These are phyloP conservation scores for Orobanche coerulescens DNA, from an alignment of 257 asterid species.

Conservation along the genomic window DNA sequence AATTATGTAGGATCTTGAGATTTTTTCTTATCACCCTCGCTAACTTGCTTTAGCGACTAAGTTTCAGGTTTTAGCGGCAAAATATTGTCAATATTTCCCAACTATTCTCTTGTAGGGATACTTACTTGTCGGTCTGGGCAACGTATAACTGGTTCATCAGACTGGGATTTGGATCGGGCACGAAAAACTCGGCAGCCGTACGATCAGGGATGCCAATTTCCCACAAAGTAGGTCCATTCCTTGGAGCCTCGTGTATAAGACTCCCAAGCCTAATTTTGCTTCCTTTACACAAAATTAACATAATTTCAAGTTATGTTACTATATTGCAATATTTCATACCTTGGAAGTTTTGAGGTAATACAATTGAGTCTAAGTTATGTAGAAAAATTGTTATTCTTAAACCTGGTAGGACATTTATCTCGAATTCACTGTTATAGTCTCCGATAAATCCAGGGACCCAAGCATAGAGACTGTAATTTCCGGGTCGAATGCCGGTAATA, in stretches of 20 bases:
- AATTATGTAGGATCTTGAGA: no score
- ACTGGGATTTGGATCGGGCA: slow-evolving; percentile 66
- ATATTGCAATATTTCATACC: no score
- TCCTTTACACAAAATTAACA: slow-evolving; percentile 30
- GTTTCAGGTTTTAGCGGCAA: no score
- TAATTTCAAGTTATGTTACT: neutral
- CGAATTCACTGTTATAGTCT: slow-evolving; percentile 39
- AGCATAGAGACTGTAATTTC: slow-evolving; percentile 64
- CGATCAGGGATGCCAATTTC: slow-evolving; percentile 88
- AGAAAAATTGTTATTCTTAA: neutral
- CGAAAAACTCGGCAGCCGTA: slow-evolving; percentile 63
- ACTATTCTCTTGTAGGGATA: no score
- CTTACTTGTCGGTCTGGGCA: slow-evolving; percentile 41
- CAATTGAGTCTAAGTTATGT: neutral
- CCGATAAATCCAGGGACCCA: slow-evolving; percentile 86
- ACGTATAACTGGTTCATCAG: slow-evolving; percentile 54
- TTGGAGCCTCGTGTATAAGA: slow-evolving; percentile 51
- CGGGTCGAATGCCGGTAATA: slow-evolving; percentile 40
- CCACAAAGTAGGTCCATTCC: slow-evolving; percentile 80
- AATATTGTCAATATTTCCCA: no score
- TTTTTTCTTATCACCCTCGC: no score
- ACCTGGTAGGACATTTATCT: slow-evolving; percentile 51
- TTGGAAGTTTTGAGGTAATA: neutral
- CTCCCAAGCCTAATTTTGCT: slow-evolving; percentile 33
- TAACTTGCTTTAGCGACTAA: no score